Evolutionary conservation across 768 basidiomycete species (phyloP), one percentile per base, ranked within the genome.

Genomic region (Boletus reticuloceps): DNA sequence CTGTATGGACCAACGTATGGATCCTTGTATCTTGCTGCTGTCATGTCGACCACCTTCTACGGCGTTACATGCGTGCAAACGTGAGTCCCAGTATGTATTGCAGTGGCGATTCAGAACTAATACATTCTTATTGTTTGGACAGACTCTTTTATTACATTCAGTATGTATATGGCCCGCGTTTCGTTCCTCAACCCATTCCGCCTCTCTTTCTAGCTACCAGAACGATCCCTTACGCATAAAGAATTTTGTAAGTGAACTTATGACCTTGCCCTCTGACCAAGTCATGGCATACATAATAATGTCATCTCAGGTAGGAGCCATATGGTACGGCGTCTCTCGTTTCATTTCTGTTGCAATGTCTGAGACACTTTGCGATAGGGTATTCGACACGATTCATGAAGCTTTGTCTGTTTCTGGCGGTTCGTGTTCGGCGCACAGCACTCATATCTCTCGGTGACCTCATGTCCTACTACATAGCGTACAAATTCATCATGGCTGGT

Each of bases 161-260:
- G 34, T 36, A 36, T 36, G 34, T 36, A 14, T 36, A 36, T 36
- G 34, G 13, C 34, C 13, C 34, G 4, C 1, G 34, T 14, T 36
- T 14, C 34, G 34, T 36, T 14, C 34, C 12, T 36, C 34, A 36
- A 5, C 34, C 14, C 13, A 14, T 36, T 5, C 3, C 5, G 11
- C 5, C 34, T 6, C 14, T 14, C 34, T 36, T 14, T 36, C 6
- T 10, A 53, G 51, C 29, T 53, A 46, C 27, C 51, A 20, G 10
- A 22, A 36, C 1, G 61, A 62, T 50, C 31, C 39, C 16, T 8
- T 29, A 5, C 36, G 25, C 13, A 43, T 43, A 16, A 62, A 62
- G 20, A 1, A 2, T 11, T 36, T 52, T 10, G 61, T 62, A 6
- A 59, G 56, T 50, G 39, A n/a, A 10, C 1, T n/a, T n/a, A 2